Evolutionary conservation across 2,329 filamentous ascomycete species (phyloP), one percentile per base, ranked within the genome.

Genomic region (Penicillium concentricum): DNA sequence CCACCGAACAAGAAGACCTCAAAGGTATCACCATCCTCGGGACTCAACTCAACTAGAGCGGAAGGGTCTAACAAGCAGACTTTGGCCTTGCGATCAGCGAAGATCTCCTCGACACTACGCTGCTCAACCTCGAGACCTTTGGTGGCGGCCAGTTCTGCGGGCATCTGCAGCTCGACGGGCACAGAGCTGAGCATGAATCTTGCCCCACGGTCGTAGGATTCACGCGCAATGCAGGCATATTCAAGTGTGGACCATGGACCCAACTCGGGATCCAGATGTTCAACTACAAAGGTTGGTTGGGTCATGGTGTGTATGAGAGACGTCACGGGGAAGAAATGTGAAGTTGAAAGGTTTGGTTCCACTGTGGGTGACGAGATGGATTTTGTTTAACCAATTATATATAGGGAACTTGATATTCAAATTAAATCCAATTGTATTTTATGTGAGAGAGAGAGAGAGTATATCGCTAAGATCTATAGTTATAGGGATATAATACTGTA

Each of bases 1-100:
- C 94, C 94, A 44, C 94, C 94, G 77, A 99, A 99, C 44, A 99
- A 78, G 72, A 97, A 99, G 10, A 90, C 88, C 68, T 96, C 91
- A 75, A 99, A 99, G 2, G 74, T 78, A 34, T 90, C 85, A 22
- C 86, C 90, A 76, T 99, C 94, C 57, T 89, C 87, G 0, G 94
- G 94, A 46, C 83, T 85, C 67, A 99, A 76, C 69, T 99, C 94
- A 70, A 87, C 85, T 60, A 84, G 81, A 5, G 92, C 94, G 42
- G 90, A 81, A 1, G 94, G 94, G 75, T 99, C 94, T 46, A 99
- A 81, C 60, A 99, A 81, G 72, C 94, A 97, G 45, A 97, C 90
- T 60, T 84, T 84, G 53, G 85, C 81, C 76, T 92, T 92, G 65
- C 84, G 83, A 59, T 83, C 79, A 26, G 82, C 79, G 72, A 93